These are phyloP conservation scores for Galerina sulciceps DNA, from an alignment of 768 basidiomycete species.

Conservation along the genomic window DNA sequence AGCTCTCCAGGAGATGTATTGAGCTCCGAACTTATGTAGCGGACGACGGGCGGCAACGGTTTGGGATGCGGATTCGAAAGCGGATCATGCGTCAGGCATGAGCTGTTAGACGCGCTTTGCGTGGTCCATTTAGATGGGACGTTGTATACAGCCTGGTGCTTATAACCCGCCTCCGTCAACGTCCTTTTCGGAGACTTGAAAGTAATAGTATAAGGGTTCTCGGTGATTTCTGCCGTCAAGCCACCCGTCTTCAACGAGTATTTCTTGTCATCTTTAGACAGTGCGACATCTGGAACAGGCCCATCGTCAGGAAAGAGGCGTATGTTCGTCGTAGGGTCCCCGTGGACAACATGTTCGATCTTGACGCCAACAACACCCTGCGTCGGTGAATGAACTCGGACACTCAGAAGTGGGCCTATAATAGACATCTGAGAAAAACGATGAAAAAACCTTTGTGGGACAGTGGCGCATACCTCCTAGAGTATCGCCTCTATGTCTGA, in stretches of 20 bases:
- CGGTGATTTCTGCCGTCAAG: conserved; percentile 56
- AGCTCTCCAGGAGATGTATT: conserved; percentile 71
- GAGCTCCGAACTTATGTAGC: conserved; percentile 62
- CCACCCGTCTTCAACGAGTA: conserved; percentile 48
- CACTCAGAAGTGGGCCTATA: conserved; percentile 52
- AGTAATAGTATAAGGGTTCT: conserved; percentile 64
- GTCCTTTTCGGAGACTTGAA: conserved; percentile 55
- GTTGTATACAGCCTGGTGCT: conserved; percentile 59
- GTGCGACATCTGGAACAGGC: conserved; percentile 45
- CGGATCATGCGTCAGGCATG: conserved; percentile 59
- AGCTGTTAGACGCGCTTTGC: conserved; percentile 54
- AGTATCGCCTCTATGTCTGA: conserved; percentile 67
- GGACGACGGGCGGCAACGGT: conserved; percentile 42
- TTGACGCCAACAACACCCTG: conserved; percentile 60
- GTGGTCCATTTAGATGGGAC: conserved; percentile 60
- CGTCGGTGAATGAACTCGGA: conserved; percentile 58
- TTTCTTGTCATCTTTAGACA: conserved; percentile 35
- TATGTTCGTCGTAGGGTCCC: conserved; percentile 49
- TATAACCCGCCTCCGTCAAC: conserved; percentile 54
- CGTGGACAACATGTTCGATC: conserved; percentile 56
- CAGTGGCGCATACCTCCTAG: conserved; percentile 48
- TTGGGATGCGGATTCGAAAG: conserved; percentile 59
- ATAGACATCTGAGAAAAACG: not conserved
- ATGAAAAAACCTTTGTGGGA: not conserved
- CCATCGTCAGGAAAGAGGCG: conserved; percentile 66